These are phyloP conservation scores for Calonectria pteridis DNA, from an alignment of 2,329 filamentous ascomycete genomes.

Conservation along the genomic window DNA sequence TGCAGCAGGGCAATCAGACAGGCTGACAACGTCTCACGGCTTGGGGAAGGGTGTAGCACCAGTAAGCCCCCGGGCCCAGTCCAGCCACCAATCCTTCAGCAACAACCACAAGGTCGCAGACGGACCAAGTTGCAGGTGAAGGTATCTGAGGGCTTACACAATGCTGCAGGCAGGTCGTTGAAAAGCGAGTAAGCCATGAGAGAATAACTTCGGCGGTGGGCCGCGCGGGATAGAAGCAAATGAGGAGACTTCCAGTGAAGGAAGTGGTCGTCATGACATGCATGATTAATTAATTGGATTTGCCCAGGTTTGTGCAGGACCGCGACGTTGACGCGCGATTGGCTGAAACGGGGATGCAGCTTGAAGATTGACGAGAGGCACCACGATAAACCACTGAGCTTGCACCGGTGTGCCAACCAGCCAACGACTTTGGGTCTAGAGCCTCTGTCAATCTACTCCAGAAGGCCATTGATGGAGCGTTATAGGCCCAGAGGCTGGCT, in stretches of 20 bases:
- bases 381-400: constrained; percentile 30
- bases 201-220: constrained; percentile 5
- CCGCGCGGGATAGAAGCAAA: constrained; percentile 11
- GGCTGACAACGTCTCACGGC: constrained; percentile 41
- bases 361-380: constrained; percentile 31
- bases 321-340: constrained; percentile 33
- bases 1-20: constrained; percentile 31
- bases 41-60: constrained; percentile 30
- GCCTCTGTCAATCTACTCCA: constrained; percentile 18
- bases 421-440: constrained; percentile 15
- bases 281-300: constrained; percentile 45
- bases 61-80: constrained; percentile 40
- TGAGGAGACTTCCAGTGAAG: constrained; percentile 25
- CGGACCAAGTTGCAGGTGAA: constrained; percentile 18
- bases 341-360: constrained; percentile 31
- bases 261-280: constrained; percentile 41
- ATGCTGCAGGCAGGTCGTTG: constrained; percentile 15
- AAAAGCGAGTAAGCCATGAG: constrained; percentile 13
- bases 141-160: constrained; percentile 20
- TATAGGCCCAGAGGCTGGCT: constrained; percentile 29
- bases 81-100: constrained; percentile 28
- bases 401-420: constrained; percentile 14
- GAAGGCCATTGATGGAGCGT: constrained; percentile 13
- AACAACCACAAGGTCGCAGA: constrained; percentile 15
- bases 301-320: constrained; percentile 29